Evolutionary conservation across 2,329 filamentous ascomycete genomes (phyloP), one percentile per base, ranked within the genome.

Genomic region (Aspergillus pseudoviridinutans): DNA sequence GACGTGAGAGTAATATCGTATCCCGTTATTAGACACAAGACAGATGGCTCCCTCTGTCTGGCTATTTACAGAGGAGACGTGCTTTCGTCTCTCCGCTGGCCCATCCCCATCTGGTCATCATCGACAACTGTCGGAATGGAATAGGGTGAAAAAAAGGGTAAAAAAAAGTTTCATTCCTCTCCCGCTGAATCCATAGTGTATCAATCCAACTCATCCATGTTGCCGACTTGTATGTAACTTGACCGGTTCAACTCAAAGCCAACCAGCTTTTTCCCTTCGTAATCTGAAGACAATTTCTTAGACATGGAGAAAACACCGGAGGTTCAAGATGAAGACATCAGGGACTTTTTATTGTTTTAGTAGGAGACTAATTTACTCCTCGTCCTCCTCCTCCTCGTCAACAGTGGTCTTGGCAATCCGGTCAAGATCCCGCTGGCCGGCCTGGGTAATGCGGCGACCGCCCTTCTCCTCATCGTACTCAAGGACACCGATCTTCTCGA

Each of bases 381-480:
- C 74, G 66, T 76, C 73, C 58, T 75, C 74, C 68, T 76, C 74
- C 67, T 76, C 74, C 70, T 76, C 76, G 59, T 77, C 74, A 64
- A 78, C 70, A 65, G 74, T 90, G 75, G 89, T 92, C 83, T 90
- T 88, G 75, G 90, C 90, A 72, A 93, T 92, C 80, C 85, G 93
- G 85, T 97, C 94, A 86, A 99, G 86, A 89, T 99, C 94, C 85
- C 94, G 91, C 87, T 97, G 92, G 77, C 94, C 94, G 75, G 87
- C 87, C 86, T 97, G 92, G 74, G 94, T 97, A 83, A 99, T 97
- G 80, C 94, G 88, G 77, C 94, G 91, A 76, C 94, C 94, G 81
- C 94, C 94, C 87, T 96, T 96, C 70, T 97, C 93, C 86, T 97
- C 93, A 74, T 97, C 93, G 76, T 90, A 84, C 89, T 99, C 94